These are phyloP conservation scores for Cyamopsis tetragonoloba DNA, from an alignment of 306 rosid genomes.

Conservation along the genomic window DNA sequence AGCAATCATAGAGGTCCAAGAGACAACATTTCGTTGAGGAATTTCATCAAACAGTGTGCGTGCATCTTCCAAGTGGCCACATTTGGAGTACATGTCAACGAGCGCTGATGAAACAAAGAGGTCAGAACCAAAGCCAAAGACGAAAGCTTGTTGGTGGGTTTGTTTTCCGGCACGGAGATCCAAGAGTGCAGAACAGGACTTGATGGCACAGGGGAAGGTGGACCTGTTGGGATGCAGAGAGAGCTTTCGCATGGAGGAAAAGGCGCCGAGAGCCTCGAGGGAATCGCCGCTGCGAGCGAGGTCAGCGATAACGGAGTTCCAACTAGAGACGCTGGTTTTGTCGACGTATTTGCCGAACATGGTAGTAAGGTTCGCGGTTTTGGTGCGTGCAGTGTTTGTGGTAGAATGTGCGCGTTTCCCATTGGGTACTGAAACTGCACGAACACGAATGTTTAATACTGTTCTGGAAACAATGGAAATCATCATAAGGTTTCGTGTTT, in stretches of 20 bases:
- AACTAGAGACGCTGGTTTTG: constrained; percentile 53
- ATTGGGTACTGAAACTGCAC: neutral
- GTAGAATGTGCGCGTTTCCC: constrained; percentile 19
- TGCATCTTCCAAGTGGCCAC: constrained; percentile 51
- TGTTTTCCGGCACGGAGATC: constrained; percentile 67
- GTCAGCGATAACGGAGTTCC: constrained; percentile 80
- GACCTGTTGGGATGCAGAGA: constrained; percentile 63
- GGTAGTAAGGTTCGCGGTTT: constrained; percentile 40
- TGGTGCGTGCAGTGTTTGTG: constrained; percentile 7
- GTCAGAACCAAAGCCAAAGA: constrained; percentile 56
- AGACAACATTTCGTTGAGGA: constrained; percentile 62
- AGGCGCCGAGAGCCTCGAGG: constrained; percentile 70
- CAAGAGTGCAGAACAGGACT: constrained; percentile 68
- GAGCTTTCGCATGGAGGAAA: constrained; percentile 73
- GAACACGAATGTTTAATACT: neutral
- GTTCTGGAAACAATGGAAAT: neutral
- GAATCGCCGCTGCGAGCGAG: constrained; percentile 76
- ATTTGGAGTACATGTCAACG: constrained; percentile 72
- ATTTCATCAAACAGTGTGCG: constrained; percentile 65
- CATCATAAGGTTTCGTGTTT: neutral
- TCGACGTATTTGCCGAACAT: constrained; percentile 76
- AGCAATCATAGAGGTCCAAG: constrained; percentile 76
- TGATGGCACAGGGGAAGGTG: constrained; percentile 74
- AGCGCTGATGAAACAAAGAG: constrained; percentile 76
- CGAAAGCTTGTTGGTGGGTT: constrained; percentile 71